phyloP scores from a whole-genome alignment of 1,139 yeast species.

The Zygosaccharomyces pseudobailii region DNA sequence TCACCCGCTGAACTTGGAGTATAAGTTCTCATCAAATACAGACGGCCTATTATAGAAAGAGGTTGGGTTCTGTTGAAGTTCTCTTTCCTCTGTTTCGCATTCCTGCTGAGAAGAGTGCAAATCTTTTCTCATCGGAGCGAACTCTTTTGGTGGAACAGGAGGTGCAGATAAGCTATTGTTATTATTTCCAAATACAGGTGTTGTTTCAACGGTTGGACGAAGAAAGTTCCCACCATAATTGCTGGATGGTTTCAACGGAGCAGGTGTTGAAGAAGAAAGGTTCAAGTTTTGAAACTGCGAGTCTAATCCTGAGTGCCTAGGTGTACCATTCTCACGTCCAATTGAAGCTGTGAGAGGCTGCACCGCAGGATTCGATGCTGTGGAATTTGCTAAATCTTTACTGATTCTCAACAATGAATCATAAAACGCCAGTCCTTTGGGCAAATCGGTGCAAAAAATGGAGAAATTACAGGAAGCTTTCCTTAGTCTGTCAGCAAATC shows the following conservation, averaged over 20 bases:
- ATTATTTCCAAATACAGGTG: background rate
- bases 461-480: constrained; percentile 50
- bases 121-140: constrained; percentile 10
- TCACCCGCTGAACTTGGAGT: constrained; percentile 36
- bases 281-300: background rate
- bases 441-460: constrained; percentile 53
- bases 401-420: constrained; percentile 45
- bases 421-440: constrained; percentile 63
- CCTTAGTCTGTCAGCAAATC: constrained; percentile 46
- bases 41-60: constrained; percentile 43
- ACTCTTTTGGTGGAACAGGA: constrained; percentile 27
- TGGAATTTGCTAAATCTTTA: constrained; percentile 26
- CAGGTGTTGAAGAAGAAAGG: background rate
- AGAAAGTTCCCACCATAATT: constrained; percentile 1
- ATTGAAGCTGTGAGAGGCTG: background rate
- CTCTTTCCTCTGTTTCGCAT: constrained; percentile 23
- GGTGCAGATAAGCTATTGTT: constrained; percentile 12
- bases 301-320: background rate
- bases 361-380: background rate
- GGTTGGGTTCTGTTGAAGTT: constrained; percentile 29
- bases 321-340: background rate
- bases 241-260: constrained; percentile 8
- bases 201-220: constrained; percentile 1
- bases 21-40: constrained; percentile 42
- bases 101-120: constrained; percentile 10